Evolutionary conservation across 176 grass and related monocot species (phyloP).

Genomic region (Poa pratensis): DNA sequence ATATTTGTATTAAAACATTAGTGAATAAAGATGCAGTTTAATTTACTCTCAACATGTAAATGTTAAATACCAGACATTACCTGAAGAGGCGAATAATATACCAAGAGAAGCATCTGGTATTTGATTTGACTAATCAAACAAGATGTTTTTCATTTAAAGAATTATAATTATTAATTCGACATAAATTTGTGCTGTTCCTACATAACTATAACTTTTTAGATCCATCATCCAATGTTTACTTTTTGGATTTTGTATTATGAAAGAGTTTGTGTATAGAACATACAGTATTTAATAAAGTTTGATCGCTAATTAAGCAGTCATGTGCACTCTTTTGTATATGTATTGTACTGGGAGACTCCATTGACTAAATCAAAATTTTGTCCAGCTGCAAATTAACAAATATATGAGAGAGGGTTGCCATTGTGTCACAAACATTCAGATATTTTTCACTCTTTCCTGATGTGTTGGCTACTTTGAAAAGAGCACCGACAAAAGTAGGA

Average conservation of each 20-base stretch:
- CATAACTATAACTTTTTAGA: background rate
- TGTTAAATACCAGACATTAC: background rate
- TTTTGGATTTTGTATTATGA: background rate
- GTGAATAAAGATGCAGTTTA: background rate
- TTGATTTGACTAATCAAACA: background rate
- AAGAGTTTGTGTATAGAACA: background rate
- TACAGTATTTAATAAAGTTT: conserved; percentile 21
- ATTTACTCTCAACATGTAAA: conserved; percentile 15
- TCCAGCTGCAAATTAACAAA: background rate
- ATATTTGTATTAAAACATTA: too few species aligned
- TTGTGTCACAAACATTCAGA: background rate
- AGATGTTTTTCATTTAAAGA: background rate
- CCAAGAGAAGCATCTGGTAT: background rate
- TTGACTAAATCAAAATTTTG: background rate
- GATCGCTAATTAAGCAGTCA: background rate
- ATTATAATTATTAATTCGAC: background rate
- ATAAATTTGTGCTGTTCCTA: background rate
- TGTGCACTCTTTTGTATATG: background rate
- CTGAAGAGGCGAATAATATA: background rate
- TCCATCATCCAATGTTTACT: background rate
- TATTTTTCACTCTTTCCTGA: background rate
- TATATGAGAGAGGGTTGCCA: background rate
- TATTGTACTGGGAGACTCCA: background rate
- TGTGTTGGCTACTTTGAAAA: background rate
- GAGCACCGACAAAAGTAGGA: background rate